phyloP scores from a whole-genome alignment of 148 eudicot genomes.

The Chenopodium quinoa region DNA sequence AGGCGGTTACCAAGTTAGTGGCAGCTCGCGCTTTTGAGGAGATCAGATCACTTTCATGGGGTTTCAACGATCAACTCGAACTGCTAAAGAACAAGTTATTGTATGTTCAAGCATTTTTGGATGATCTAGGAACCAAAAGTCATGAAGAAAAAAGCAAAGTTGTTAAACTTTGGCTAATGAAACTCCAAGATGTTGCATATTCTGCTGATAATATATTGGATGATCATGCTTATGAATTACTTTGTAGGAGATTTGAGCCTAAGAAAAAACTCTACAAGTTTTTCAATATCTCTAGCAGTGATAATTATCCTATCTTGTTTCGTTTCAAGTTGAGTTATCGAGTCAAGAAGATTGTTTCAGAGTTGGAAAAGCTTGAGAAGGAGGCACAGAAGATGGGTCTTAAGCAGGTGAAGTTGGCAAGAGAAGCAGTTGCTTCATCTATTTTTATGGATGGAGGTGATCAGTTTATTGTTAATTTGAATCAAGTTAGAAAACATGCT shows the following conservation, averaged over 20 bases:
- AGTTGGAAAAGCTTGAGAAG: background rate
- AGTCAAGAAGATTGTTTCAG: background rate
- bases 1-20: background rate
- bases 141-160: background rate
- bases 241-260: background rate
- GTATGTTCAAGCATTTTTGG: background rate
- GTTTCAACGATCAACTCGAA: background rate
- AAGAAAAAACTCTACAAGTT: background rate
- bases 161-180: background rate
- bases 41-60: background rate
- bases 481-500: background rate
- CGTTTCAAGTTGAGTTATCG: background rate
- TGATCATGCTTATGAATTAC: slow-evolving; percentile 10
- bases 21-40: background rate
- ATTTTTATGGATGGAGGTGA: background rate
- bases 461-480: background rate
- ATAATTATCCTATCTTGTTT: background rate
- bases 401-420: background rate
- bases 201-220: slow-evolving; percentile 14
- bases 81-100: background rate
- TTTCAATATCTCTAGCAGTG: background rate
- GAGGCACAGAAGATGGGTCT: background rate
- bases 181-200: slow-evolving; percentile 7
- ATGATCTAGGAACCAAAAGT: background rate
- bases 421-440: background rate